Conservation (phyloP, 768 basidiomycete species). For the Kwoniella dendrophila region DNA sequence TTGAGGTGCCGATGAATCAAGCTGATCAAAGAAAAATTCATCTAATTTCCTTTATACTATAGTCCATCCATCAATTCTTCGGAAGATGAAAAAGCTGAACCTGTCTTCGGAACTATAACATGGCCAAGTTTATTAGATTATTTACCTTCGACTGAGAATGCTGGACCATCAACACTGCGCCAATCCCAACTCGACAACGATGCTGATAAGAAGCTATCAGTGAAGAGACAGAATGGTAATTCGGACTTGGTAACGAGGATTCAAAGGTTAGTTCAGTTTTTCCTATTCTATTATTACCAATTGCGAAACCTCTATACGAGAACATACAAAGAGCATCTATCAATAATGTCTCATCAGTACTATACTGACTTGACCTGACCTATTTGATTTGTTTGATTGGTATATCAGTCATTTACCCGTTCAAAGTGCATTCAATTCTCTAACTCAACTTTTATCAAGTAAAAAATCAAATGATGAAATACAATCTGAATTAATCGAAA, state of each 20-base stretch:
- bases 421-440: slow-evolving; percentile 30
- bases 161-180: background rate
- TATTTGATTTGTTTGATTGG: background rate
- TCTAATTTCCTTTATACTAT: background rate
- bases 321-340: too few relatives aligned
- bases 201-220: background rate
- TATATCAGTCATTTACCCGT: slow-evolving; percentile 46
- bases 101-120: background rate
- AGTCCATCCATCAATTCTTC: slow-evolving; percentile 1
- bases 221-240: background rate
- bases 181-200: background rate
- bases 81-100: background rate
- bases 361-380: background rate
- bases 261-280: slow-evolving; percentile 10
- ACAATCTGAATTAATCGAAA: slow-evolving; percentile 73
- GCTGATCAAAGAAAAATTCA: too few relatives aligned
- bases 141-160: background rate
- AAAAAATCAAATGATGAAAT: slow-evolving; percentile 65
- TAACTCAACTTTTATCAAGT: slow-evolving; percentile 36
- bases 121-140: slow-evolving; percentile 10
- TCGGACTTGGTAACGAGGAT: slow-evolving; percentile 9
- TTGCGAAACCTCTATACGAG: too few relatives aligned
- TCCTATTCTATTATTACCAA: background rate
- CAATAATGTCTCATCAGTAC: too few relatives aligned
- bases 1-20: too few relatives aligned